Evolutionary conservation across 1,284 basidiomycete species (phyloP).

Genomic region (Ceratobasidium papillatum): DNA sequence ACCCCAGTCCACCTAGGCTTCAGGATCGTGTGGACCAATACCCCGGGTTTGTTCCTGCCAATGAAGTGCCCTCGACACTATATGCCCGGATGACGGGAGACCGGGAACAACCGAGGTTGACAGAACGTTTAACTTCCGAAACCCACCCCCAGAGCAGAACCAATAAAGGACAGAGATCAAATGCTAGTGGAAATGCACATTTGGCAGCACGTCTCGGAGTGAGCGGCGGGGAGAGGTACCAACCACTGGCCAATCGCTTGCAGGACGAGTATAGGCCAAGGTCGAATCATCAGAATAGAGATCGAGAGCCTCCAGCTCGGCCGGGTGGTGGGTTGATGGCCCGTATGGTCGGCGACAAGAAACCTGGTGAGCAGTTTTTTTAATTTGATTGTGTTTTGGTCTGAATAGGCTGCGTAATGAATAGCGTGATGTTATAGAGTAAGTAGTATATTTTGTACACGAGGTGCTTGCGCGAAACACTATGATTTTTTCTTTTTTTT

Average conservation of each 20-base stretch:
- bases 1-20: background rate
- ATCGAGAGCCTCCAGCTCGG: background rate
- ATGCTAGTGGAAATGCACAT: background rate
- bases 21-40: background rate
- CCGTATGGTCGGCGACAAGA: slow-evolving; percentile 13
- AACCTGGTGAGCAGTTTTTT: background rate
- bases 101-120: background rate
- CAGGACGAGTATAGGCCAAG: background rate
- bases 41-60: background rate
- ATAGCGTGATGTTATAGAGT: background rate
- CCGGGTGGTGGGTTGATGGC: slow-evolving; percentile 11
- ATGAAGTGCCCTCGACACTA: background rate
- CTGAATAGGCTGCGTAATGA: background rate
- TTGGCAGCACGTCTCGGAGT: background rate
- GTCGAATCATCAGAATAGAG: background rate
- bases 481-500: background rate
- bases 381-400: background rate
- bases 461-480: background rate
- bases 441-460: background rate
- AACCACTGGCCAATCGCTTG: background rate
- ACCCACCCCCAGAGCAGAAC: background rate
- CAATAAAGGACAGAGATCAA: background rate
- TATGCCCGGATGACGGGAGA: background rate
- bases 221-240: background rate
- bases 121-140: background rate